A percentile compares a stretch with the other conserved stretches of the same genome.
Evolutionary conservation across 176 grass and related monocot genomes (phyloP).

Genomic region (Paspalum vaginatum): DNA sequence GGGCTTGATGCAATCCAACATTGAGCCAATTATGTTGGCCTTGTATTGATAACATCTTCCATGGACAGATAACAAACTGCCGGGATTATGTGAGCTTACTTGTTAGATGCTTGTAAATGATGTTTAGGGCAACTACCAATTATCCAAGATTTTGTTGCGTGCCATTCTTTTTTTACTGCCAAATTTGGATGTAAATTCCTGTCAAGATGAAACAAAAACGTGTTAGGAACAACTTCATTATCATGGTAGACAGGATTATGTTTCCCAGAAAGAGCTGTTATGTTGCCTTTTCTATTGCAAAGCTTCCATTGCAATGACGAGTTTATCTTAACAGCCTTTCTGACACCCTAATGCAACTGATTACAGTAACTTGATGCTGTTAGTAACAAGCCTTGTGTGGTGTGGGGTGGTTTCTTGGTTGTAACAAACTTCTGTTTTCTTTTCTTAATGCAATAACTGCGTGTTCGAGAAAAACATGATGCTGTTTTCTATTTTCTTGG

Average conservation of each 20-base stretch:
- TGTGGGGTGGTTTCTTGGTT: too few relatives aligned
- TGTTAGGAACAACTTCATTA: neutral
- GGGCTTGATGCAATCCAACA: neutral
- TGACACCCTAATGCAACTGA: neutral
- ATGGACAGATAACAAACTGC: neutral
- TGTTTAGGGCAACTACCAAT: neutral
- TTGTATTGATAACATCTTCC: neutral
- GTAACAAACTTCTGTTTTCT: too few relatives aligned
- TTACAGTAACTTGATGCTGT: neutral
- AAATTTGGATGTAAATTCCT: neutral
- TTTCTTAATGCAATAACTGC: too few relatives aligned
- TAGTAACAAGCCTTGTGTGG: too few relatives aligned
- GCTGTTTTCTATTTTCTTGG: too few relatives aligned
- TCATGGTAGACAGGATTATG: neutral
- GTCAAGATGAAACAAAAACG: neutral
- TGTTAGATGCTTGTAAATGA: neutral
- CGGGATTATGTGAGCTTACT: conserved; percentile 1
- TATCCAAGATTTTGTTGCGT: neutral
- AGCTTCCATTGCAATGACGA: neutral
- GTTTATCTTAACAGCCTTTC: neutral
- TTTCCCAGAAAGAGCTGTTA: neutral
- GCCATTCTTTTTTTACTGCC: neutral
- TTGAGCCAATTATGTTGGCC: conserved; percentile 5
- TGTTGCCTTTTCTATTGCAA: neutral
- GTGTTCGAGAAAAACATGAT: too few relatives aligned